phyloP scores from a whole-genome alignment of 2,329 filamentous ascomycete genomes.

The Pseudofabraea citricarpa region DNA sequence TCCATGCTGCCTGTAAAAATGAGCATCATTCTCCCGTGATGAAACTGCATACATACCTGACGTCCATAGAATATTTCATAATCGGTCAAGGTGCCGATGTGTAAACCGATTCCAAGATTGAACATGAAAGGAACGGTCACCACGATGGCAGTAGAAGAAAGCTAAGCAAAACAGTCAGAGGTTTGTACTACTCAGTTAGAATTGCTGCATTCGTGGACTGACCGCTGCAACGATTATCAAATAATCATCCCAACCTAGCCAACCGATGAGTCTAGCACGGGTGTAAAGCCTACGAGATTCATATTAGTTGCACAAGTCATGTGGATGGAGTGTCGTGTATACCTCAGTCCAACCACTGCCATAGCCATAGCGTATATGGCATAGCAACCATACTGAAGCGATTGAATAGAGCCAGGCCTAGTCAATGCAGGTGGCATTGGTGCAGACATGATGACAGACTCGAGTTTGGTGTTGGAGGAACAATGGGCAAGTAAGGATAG shows the following conservation, averaged over 20 bases:
- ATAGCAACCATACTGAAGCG: not conserved
- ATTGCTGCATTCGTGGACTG: not conserved
- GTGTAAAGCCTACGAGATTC: not conserved
- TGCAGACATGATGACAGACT: not conserved
- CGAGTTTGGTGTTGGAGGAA: not conserved
- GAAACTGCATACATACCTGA: no score
- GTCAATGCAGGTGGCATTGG: not conserved
- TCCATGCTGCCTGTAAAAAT: conserved; percentile 2
- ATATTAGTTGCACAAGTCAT: not conserved
- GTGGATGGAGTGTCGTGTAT: not conserved
- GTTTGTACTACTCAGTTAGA: not conserved
- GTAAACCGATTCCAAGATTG: not conserved
- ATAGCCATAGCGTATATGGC: not conserved
- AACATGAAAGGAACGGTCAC: not conserved
- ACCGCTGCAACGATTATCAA: not conserved
- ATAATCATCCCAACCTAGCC: not conserved
- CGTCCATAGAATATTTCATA: not conserved
- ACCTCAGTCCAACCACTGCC: not conserved
- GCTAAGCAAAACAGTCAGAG: not conserved
- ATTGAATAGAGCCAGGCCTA: not conserved
- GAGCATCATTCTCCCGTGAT: no score
- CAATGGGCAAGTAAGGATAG: not conserved
- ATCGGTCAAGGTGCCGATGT: not conserved
- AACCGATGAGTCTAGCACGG: not conserved
- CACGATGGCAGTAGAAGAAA: not conserved